phyloP scores from a whole-genome alignment of 2,329 filamentous ascomycete species.

The Nigrospora oryzae region DNA sequence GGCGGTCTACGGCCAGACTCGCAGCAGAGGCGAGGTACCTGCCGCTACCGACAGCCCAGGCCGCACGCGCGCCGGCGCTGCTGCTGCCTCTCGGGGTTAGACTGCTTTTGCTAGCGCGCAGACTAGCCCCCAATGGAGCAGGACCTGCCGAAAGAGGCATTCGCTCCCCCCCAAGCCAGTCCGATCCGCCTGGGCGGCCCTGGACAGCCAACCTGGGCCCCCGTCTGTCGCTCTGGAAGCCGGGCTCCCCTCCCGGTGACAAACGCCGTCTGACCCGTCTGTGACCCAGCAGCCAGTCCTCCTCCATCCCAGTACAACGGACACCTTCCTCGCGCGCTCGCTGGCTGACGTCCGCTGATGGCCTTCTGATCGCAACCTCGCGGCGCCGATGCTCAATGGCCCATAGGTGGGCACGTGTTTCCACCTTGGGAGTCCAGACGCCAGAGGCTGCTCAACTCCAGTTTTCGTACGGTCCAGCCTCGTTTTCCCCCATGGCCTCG shows the following conservation, averaged over 20 bases:
- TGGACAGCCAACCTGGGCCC: too few relatives aligned
- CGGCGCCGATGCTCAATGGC: neutral
- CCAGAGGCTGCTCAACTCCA: too few relatives aligned
- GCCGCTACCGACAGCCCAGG: too few relatives aligned
- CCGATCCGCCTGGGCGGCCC: too few relatives aligned
- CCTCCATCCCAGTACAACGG: too few relatives aligned
- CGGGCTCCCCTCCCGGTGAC: constrained; percentile 1
- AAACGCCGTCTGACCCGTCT: constrained; percentile 1
- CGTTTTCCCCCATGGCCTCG: neutral
- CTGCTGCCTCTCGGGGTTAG: neutral
- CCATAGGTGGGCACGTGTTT: neutral
- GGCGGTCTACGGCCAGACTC: constrained; percentile 1
- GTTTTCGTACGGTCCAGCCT: neutral
- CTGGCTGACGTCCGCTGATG: neutral
- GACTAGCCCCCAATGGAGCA: neutral
- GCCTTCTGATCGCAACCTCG: constrained; percentile 2
- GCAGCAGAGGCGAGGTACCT: too few relatives aligned
- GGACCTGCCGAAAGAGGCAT: neutral
- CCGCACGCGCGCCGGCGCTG: neutral
- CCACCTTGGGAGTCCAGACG: neutral
- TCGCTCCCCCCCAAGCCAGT: neutral
- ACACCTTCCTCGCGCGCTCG: too few relatives aligned
- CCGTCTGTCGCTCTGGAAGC: neutral
- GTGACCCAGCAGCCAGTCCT: neutral
- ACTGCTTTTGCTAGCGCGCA: neutral